Evolutionary conservation across 176 grass and related monocot species (phyloP), one percentile per base, ranked within the genome.

Genomic region (Eragrostis nindensis): DNA sequence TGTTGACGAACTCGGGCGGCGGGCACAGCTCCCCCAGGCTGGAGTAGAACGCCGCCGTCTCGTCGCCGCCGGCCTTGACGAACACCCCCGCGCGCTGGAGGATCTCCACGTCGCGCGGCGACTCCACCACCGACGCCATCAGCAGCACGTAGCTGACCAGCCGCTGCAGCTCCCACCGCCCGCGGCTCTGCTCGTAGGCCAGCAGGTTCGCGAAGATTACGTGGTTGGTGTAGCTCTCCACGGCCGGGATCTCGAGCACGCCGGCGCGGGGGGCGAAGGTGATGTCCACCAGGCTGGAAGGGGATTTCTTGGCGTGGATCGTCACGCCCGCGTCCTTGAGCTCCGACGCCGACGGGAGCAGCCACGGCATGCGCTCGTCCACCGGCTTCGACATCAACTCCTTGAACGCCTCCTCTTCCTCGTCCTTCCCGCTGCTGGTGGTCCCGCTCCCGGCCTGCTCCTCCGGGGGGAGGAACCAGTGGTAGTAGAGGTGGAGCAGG

Each of bases 391-490:
- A 66, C 25, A 42, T 5, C 82, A 45, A 21, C 49, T 84, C 88
- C 21, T 87, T 64, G 24, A 79, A 67, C 71, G 73, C 41, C 26
- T 78, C 84, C 9, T 65, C 66, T 13, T 65, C 74, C 14, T 68
- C 82, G 24, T 8, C 11, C 59, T 73, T n/a, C n/a, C n/a, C n/a
- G n/a, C n/a, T 83, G 71, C 0, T 5, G 11, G 11, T 19, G 16
- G n/a, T n/a, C n/a, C 6, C 25, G 47, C 42, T 15, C 15, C 45
- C 29, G 67, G 2, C 4, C 15, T 53, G 8, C 72, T 49, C 48
- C 42, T 88, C 87, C n/a, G 71, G 55, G 12, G 87, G 82, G 11
- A 89, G 56, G 82, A 89, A 89, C 87, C 87, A 89, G 87, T 89
- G 77, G 77, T 89, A 89, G 56, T 89, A 85, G 3, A 89, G 71